Evolutionary conservation across 768 basidiomycete species (phyloP).

Genomic region (Tricholomella constricta): DNA sequence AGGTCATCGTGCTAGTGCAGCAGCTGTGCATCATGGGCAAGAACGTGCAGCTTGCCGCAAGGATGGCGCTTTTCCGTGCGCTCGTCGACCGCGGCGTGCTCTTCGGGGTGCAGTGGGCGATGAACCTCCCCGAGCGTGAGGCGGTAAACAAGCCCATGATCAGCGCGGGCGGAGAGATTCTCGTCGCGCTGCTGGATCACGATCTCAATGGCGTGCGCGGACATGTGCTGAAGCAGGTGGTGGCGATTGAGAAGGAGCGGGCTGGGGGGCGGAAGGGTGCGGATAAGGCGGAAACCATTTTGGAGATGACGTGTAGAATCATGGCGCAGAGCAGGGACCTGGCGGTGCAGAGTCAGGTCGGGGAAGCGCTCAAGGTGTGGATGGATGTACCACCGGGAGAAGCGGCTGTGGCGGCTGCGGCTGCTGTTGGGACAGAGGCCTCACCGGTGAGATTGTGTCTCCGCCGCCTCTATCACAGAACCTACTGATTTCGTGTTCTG

Average conservation of each 20-base stretch:
- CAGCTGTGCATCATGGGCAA: conserved; percentile 96
- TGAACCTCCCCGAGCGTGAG: conserved; percentile 66
- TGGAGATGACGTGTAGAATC: conserved; percentile 74
- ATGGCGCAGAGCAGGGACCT: conserved; percentile 80
- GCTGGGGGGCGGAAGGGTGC: conserved; percentile 55
- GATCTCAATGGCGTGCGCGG: conserved; percentile 84
- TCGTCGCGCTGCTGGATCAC: conserved; percentile 86
- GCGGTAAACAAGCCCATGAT: conserved; percentile 57
- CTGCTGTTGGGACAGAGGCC: conserved; percentile 36
- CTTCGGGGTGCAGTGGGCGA: conserved; percentile 91
- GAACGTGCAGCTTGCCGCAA: conserved; percentile 88
- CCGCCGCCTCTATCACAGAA: conserved; percentile 3
- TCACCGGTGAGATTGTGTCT: conserved; percentile 24
- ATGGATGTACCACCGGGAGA: conserved; percentile 70
- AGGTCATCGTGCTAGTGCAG: conserved; percentile 86
- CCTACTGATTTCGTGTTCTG: conserved; percentile 19
- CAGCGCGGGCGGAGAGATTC: conserved; percentile 82
- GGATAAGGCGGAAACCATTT: conserved; percentile 70
- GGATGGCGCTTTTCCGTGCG: conserved; percentile 82
- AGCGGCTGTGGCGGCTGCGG: conserved; percentile 20
- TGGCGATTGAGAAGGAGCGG: conserved; percentile 69
- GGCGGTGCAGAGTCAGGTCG: conserved; percentile 88
- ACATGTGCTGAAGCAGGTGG: conserved; percentile 81
- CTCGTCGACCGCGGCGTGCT: conserved; percentile 88
- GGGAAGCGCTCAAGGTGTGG: conserved; percentile 82